phyloP scores from a whole-genome alignment of 495 filamentous ascomycete genomes.

The Penicillium riverlandense region DNA sequence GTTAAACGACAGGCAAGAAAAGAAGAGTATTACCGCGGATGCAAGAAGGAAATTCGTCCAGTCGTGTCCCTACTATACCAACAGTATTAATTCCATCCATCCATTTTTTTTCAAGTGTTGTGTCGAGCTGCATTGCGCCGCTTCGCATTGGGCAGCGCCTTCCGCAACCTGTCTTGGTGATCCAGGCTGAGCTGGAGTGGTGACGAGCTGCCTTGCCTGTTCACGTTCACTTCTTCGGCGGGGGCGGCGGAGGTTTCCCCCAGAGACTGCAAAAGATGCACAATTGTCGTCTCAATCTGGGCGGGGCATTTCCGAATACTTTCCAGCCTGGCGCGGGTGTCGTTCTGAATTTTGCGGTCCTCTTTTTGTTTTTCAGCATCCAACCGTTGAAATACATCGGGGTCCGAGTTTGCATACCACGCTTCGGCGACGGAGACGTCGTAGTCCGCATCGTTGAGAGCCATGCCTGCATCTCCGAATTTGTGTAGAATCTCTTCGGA shows the following conservation, averaged over 20 bases:
- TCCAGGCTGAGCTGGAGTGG: conserved; percentile 11
- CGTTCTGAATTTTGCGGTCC: conserved; percentile 39
- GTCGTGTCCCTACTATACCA: conserved; percentile 5
- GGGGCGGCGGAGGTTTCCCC: conserved; percentile 17
- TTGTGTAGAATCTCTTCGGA: conserved; percentile 45
- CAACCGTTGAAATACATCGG: conserved; percentile 35
- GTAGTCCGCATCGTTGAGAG: conserved; percentile 48
- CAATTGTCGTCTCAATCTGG: conserved; percentile 23
- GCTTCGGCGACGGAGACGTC: conserved; percentile 47
- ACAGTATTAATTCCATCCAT: background rate
- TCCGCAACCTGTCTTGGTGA: conserved; percentile 39
- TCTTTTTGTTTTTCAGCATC: conserved; percentile 46
- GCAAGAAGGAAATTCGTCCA: conserved; percentile 14
- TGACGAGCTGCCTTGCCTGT: no score
- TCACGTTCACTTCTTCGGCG: no score
- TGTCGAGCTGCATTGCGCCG: conserved; percentile 39
- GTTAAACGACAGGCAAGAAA: conserved; percentile 1
- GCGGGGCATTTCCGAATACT: conserved; percentile 39
- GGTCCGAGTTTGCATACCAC: conserved; percentile 36
- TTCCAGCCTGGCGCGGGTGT: conserved; percentile 38
- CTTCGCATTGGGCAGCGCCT: conserved; percentile 43
- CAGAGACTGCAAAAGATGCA: conserved; percentile 22
- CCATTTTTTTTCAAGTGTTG: background rate
- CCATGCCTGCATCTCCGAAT: conserved; percentile 41
- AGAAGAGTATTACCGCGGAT: background rate